A percentile compares a stretch with the other conserved stretches of the same genome.
These are phyloP conservation scores for Spergularia marina DNA, from an alignment of 148 eudicot genomes.

Conservation along the genomic window DNA sequence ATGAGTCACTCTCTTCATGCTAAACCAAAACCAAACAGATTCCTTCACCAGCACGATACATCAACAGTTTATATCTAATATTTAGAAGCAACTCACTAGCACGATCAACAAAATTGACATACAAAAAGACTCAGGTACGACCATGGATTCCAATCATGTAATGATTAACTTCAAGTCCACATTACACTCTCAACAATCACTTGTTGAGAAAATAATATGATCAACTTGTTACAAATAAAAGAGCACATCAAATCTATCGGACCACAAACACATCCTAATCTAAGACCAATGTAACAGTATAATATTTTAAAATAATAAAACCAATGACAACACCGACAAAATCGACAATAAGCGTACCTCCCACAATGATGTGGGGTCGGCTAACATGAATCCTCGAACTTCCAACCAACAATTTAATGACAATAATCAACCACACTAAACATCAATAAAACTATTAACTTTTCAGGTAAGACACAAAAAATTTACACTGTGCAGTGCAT, in stretches of 20 bases:
- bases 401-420: not conserved
- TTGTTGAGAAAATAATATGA: too few relatives aligned
- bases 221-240: not conserved
- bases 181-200: not conserved
- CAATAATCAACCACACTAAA: not conserved
- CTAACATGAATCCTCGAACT: too few relatives aligned
- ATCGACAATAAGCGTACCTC: not conserved
- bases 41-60: not conserved
- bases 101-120: too few relatives aligned
- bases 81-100: too few relatives aligned
- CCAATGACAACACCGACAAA: not conserved
- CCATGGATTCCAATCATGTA: too few relatives aligned
- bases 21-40: constrained; percentile 10
- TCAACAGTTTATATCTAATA: not conserved
- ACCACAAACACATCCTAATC: not conserved
- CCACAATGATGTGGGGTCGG: too few relatives aligned
- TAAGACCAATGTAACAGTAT: not conserved
- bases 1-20: constrained; percentile 2
- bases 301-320: too few relatives aligned
- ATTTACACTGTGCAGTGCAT: not conserved
- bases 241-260: not conserved
- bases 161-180: too few relatives aligned
- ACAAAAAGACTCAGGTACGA: too few relatives aligned
- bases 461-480: not conserved
- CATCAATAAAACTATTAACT: not conserved